Evolutionary conservation across 2,329 filamentous ascomycete species (phyloP).

Genomic region (Aspergillus floridensis): DNA sequence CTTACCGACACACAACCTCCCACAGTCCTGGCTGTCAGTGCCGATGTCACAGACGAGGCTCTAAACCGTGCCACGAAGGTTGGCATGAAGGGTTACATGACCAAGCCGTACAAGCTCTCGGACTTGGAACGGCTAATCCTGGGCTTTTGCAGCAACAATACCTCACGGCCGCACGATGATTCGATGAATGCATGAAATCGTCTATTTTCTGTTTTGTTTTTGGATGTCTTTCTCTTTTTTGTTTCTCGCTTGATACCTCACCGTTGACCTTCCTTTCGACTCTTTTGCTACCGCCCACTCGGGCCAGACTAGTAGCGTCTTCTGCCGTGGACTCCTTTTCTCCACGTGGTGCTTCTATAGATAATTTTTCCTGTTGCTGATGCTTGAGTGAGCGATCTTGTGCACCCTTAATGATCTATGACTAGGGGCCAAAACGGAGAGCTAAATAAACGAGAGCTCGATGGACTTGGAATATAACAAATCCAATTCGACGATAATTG

Average conservation of each 20-base stretch:
- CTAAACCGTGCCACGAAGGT: slow-evolving; percentile 59
- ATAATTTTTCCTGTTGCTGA: slow-evolving; percentile 7
- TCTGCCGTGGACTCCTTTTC: background rate
- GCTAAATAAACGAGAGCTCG: background rate
- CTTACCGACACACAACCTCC: slow-evolving; percentile 24
- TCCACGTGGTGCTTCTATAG: slow-evolving; percentile 6
- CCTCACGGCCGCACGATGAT: slow-evolving; percentile 11
- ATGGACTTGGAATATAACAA: background rate
- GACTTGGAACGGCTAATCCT: slow-evolving; percentile 62
- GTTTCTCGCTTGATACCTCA: slow-evolving; percentile 11
- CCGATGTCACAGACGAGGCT: slow-evolving; percentile 64
- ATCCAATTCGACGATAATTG: background rate
- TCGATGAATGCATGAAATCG: slow-evolving; percentile 21
- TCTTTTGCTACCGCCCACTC: background rate
- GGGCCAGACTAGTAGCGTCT: background rate
- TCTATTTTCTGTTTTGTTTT: slow-evolving; percentile 1
- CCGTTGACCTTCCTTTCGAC: slow-evolving; percentile 7
- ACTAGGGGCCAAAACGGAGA: slow-evolving; percentile 1
- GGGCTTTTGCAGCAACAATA: slow-evolving; percentile 41
- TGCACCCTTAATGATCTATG: slow-evolving; percentile 7
- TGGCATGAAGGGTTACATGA: slow-evolving; percentile 68
- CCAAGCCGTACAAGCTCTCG: slow-evolving; percentile 63
- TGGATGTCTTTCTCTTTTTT: slow-evolving; percentile 1
- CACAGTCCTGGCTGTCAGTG: slow-evolving; percentile 62
- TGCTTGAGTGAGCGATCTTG: slow-evolving; percentile 1